Percentiles rank a stretch among this genome's conserved stretches.
phyloP scores from a whole-genome alignment of 805 yeast species.

The Saccharomycopsis fermentans region DNA sequence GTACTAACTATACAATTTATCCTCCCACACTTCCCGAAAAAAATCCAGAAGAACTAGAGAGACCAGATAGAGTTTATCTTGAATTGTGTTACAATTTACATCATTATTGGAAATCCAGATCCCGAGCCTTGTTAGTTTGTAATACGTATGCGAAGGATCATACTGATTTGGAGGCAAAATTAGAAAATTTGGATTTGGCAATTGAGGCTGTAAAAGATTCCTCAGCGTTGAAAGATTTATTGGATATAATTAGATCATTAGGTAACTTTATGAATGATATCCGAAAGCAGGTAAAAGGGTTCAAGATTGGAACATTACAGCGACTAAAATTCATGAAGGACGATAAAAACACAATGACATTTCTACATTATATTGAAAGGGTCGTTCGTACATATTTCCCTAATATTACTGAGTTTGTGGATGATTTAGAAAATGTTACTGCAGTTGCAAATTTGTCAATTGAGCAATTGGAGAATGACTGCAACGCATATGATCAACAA shows the following conservation, averaged over 20 bases:
- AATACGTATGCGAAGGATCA: slow-evolving; percentile 56
- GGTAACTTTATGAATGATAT: slow-evolving; percentile 76
- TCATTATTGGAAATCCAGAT: slow-evolving; percentile 63
- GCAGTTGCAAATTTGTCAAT: slow-evolving; percentile 52
- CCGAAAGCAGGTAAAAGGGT: slow-evolving; percentile 59
- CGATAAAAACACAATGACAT: slow-evolving; percentile 56
- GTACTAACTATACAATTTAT: slow-evolving; percentile 35
- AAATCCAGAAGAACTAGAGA: slow-evolving; percentile 47
- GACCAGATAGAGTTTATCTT: slow-evolving; percentile 61
- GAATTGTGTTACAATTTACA: slow-evolving; percentile 60
- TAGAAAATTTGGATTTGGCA: slow-evolving; percentile 50
- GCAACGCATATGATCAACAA: slow-evolving; percentile 41
- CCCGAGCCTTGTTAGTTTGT: slow-evolving; percentile 48
- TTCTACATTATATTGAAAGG: slow-evolving; percentile 66
- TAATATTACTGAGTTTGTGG: slow-evolving; percentile 48
- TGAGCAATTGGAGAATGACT: slow-evolving; percentile 52
- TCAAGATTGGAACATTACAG: slow-evolving; percentile 57
- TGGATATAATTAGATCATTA: slow-evolving; percentile 57
- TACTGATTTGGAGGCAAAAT: slow-evolving; percentile 45
- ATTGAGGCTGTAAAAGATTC: slow-evolving; percentile 45
- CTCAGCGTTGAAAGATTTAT: slow-evolving; percentile 42
- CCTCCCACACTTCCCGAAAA: slow-evolving; percentile 36
- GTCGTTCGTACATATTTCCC: slow-evolving; percentile 57
- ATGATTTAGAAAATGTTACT: slow-evolving; percentile 43
- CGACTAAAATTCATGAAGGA: slow-evolving; percentile 64